A percentile compares a stretch with the other conserved stretches of the same genome.
Evolutionary conservation across 306 rosid genomes (phyloP).

Genomic region (Lagenaria siceraria): DNA sequence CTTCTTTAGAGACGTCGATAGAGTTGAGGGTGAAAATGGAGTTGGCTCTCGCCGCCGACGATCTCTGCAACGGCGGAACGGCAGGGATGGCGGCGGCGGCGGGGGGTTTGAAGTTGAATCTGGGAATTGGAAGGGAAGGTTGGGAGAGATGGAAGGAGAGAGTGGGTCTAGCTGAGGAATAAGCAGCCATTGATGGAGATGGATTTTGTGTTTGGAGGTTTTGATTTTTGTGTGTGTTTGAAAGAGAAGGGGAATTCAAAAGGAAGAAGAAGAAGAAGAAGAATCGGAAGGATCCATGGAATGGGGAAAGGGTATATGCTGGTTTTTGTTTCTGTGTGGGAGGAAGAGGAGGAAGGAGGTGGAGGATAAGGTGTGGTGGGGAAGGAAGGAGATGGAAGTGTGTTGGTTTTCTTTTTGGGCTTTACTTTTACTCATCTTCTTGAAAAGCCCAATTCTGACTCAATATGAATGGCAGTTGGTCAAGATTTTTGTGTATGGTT

Average conservation of each 20-base stretch:
- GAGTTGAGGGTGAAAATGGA: slow-evolving; percentile 25
- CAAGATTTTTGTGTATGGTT: background rate
- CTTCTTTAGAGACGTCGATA: slow-evolving; percentile 71
- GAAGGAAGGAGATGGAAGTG: slow-evolving; percentile 1
- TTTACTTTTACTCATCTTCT: background rate
- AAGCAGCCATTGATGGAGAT: slow-evolving; percentile 32
- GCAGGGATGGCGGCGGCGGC: background rate
- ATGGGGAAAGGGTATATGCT: slow-evolving; percentile 27
- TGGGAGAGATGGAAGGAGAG: slow-evolving; percentile 47
- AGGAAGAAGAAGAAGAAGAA: slow-evolving; percentile 55
- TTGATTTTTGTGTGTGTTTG: background rate
- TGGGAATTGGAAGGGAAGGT: slow-evolving; percentile 22
- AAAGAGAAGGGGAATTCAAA: slow-evolving; percentile 4
- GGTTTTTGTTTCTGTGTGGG: background rate
- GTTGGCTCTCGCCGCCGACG: slow-evolving; percentile 2
- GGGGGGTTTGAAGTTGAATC: slow-evolving; percentile 19
- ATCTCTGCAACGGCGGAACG: slow-evolving; percentile 9
- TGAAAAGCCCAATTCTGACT: background rate
- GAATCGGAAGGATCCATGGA: slow-evolving; percentile 34
- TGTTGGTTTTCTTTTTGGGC: slow-evolving; percentile 2
- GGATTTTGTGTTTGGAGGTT: background rate
- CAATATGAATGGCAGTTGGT: background rate
- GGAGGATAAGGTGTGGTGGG: slow-evolving; percentile 64
- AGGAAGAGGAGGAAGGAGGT: slow-evolving; percentile 37
- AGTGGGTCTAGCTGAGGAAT: slow-evolving; percentile 35